Conservation (phyloP, 202 grass and related monocot species). For the Musa balbisiana region DNA sequence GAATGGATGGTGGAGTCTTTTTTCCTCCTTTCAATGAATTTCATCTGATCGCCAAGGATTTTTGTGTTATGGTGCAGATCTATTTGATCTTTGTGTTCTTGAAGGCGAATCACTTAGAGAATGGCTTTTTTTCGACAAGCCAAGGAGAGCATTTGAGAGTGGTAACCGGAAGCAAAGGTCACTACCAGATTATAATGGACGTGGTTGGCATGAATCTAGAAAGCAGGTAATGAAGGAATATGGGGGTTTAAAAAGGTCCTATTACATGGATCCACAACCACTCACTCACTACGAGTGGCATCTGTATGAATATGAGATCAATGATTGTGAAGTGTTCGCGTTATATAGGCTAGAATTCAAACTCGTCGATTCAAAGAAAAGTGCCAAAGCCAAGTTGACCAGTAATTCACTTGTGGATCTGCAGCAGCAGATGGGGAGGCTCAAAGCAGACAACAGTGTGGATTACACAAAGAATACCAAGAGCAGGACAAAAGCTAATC, state of each 20-base stretch:
- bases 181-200: slow-evolving; percentile 77
- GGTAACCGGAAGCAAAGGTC: slow-evolving; percentile 60
- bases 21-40: not conserved
- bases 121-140: slow-evolving; percentile 98
- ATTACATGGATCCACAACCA: slow-evolving; percentile 98
- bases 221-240: slow-evolving; percentile 99
- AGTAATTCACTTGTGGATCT: slow-evolving; percentile 55
- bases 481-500: slow-evolving; percentile 44
- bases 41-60: not conserved
- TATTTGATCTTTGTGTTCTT: slow-evolving; percentile 92
- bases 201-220: slow-evolving; percentile 97
- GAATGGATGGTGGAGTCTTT: not conserved
- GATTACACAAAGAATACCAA: slow-evolving; percentile 49
- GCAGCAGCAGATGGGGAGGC: slow-evolving; percentile 73
- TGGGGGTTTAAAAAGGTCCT: slow-evolving; percentile 81
- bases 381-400: slow-evolving; percentile 52
- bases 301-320: slow-evolving; percentile 95
- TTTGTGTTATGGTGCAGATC: slow-evolving; percentile 40
- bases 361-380: slow-evolving; percentile 75
- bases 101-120: slow-evolving; percentile 96
- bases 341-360: slow-evolving; percentile 90
- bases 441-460: slow-evolving; percentile 48
- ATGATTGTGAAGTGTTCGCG: slow-evolving; percentile 75
- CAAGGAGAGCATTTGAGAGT: slow-evolving; percentile 43
- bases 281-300: slow-evolving; percentile 80